A percentile compares a stretch with the other conserved stretches of the same genome.
These are phyloP conservation scores for Sclerotinia glacialis DNA, from an alignment of 2,329 filamentous ascomycete genomes.

Conservation along the genomic window DNA sequence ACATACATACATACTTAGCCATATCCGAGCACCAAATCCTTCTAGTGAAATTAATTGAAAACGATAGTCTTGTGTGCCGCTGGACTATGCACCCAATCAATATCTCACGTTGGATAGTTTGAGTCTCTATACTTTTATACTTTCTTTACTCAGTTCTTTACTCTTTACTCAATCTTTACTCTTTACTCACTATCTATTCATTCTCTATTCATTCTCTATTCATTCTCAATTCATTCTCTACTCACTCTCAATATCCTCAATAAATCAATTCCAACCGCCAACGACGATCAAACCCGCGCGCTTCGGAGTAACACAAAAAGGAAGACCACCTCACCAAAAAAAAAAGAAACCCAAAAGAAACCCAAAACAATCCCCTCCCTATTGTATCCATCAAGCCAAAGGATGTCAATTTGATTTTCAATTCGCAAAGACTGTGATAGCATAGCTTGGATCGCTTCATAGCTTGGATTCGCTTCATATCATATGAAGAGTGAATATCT, in stretches of 20 bases:
- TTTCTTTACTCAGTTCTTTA: no score
- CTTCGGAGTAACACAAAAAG: constrained; percentile 7
- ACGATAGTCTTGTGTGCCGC: background rate
- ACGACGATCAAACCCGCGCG: constrained; percentile 19
- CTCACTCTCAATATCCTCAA: no score
- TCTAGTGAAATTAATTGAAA: background rate
- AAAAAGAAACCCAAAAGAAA: background rate
- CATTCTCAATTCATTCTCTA: no score
- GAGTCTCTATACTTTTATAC: no score
- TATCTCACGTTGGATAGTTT: background rate
- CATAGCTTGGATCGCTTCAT: background rate
- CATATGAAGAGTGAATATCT: background rate
- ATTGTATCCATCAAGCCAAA: background rate
- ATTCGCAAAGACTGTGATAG: background rate
- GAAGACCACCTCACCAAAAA: background rate
- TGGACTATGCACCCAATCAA: background rate
- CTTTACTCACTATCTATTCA: no score
- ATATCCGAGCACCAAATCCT: constrained; percentile 2
- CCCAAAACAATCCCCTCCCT: background rate
- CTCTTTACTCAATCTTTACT: no score
- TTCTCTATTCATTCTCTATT: no score
- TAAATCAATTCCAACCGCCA: constrained; percentile 3
- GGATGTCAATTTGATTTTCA: constrained; percentile 12
- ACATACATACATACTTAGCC: no score
- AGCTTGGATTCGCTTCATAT: constrained; percentile 10